Evolutionary conservation across 768 basidiomycete genomes (phyloP), one percentile per base, ranked within the genome.

Genomic region (Lactarius pseudohatsudake): DNA sequence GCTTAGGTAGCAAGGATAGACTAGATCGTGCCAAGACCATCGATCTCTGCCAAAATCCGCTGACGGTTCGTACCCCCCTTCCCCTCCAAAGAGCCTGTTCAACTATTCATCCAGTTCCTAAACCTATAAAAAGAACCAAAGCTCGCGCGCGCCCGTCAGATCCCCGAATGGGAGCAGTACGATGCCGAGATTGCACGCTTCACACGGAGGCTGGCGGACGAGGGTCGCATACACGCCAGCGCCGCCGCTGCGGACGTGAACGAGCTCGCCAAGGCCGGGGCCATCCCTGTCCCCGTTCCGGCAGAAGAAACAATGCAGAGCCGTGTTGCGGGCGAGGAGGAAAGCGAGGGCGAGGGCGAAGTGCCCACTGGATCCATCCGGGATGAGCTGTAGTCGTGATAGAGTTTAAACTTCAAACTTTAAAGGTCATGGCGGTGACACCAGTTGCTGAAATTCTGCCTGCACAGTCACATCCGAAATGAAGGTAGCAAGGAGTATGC

Each of bases 81-180:
- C 36, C 36, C 26, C 22, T 36, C 38, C 43, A 30, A 20, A 41
- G 13, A 26, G 6, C 22, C n/a, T 28, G 22, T 20, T 22, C 26
- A 4, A 16, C 26, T 22, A 11, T 15, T 50, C n/a, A 28, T 28
- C 26, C 26, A 2, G 50, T 13, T 4, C 16, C 4, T 47, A 1
- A 13, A 4, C n/a, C 34, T 64, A 74, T 79, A 97, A 92, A 97
- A 98, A 88, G 97, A 98, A 74, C 96, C 96, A 6, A 99, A 98
- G 76, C 83, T 98, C 6, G 85, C 88, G 4, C 86, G 97, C 28
- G 97, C 97, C 4, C 86, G 96, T 43, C 88, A 94, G 72, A 97
- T 98, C 61, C 96, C 97, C 0, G 97, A 98, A 74, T 99, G 97
- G 97, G 94, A 96, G 69, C 85, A 85, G 58, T 98, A 98, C 74